Conservation (phyloP, 805 yeast genomes). For the Teunomyces stri region DNA sequence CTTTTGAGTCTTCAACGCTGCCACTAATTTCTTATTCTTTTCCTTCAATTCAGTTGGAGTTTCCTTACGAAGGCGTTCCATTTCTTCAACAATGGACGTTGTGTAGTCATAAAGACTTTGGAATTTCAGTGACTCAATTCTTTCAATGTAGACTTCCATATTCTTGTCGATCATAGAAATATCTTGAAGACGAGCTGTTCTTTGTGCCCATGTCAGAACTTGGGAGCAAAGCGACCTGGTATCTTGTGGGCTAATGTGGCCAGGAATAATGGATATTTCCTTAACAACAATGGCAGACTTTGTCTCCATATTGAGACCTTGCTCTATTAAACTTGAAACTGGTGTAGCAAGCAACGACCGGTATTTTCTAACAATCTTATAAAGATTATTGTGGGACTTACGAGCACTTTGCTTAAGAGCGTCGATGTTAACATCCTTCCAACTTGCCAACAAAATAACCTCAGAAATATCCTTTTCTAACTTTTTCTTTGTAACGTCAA, state of each 20-base stretch:
- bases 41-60: conserved; percentile 74
- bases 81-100: conserved; percentile 49
- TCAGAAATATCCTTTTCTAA: conserved; percentile 82
- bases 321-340: conserved; percentile 56
- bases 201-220: conserved; percentile 49
- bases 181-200: conserved; percentile 59
- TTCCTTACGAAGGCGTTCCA: conserved; percentile 63
- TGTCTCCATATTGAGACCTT: conserved; percentile 37
- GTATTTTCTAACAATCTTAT: conserved; percentile 80
- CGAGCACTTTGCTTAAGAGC: conserved; percentile 93
- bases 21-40: conserved; percentile 66
- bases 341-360: conserved; percentile 56
- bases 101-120: conserved; percentile 59
- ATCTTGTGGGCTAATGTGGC: conserved; percentile 8
- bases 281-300: conserved; percentile 1
- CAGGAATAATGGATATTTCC: conserved; percentile 11
- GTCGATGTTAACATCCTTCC: conserved; percentile 94
- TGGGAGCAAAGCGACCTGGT: conserved; percentile 21
- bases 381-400: conserved; percentile 79
- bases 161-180: conserved; percentile 49
- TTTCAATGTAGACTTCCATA: conserved; percentile 48
- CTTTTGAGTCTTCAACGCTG: conserved; percentile 79
- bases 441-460: conserved; percentile 84
- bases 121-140: conserved; percentile 29
- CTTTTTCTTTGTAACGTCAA: conserved; percentile 46